phyloP scores from a whole-genome alignment of 2,329 filamentous ascomycete species.

The Geosmithia morbida region DNA sequence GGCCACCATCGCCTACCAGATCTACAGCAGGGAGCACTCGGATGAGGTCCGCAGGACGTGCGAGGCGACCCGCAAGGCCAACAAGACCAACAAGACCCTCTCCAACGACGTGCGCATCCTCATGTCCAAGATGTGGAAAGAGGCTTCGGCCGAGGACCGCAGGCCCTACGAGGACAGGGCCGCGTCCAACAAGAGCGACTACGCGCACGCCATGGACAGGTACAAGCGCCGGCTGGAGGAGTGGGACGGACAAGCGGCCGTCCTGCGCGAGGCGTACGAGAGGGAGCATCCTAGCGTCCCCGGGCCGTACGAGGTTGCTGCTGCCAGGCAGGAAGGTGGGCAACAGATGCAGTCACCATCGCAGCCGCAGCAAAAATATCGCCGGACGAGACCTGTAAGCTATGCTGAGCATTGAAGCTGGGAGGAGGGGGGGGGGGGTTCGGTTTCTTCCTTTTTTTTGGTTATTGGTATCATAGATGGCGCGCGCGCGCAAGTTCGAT shows the following conservation, averaged over 20 bases:
- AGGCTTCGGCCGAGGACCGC: conserved; percentile 53
- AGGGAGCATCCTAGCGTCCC: conserved; percentile 28
- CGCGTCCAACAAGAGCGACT: conserved; percentile 52
- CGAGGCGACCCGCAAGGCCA: conserved; percentile 40
- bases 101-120: conserved; percentile 76
- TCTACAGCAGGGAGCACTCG: conserved; percentile 71
- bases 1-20: conserved; percentile 71
- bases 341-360: conserved; percentile 7
- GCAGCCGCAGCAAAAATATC: conserved; percentile 14
- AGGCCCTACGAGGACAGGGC: conserved; percentile 67
- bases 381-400: conserved; percentile 21
- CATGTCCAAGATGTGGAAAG: conserved; percentile 84
- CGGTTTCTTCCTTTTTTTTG: no score
- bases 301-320: conserved; percentile 8
- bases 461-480: background rate
- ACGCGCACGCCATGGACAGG: conserved; percentile 40
- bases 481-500: background rate
- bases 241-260: conserved; percentile 58
- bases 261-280: conserved; percentile 36
- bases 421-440: no score
- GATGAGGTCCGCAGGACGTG: conserved; percentile 46
- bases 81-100: conserved; percentile 40
- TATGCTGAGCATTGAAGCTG: conserved; percentile 16
- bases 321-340: no score
- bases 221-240: conserved; percentile 47